Base-by-base conservation (phyloP, 805 yeast species). In the Suhomyces prunicola region DNA sequence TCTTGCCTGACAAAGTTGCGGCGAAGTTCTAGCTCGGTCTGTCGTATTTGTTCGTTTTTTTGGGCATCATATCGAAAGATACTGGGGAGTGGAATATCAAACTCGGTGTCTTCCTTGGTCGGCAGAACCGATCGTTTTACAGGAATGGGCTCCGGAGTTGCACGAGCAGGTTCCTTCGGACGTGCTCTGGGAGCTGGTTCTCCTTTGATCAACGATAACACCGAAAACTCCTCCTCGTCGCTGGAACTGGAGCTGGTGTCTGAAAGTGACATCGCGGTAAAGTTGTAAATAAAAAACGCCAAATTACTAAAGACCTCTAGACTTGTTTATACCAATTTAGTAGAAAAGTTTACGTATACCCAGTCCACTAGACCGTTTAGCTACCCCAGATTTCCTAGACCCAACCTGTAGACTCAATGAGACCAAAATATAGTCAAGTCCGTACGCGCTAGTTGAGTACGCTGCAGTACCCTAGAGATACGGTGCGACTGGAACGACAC, bases 61-160 rank as follows among this genome's bases (percentile, higher is more conserved):
- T 57, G 61, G 22, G 70, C 76, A 40, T 65, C 68, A 13, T 59
- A 57, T 31, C 58, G 58, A 50, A 72, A 72, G 2, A 72, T 59
- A 12, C 66, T 48, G 1, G 77, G 76, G 22, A 72, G 54, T 6
- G 50, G 54, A 2, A 68, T 26, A 2, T 58, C 54, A 39, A 63
- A 64, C 23, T 61, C 53, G 4, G 50, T 12, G 19, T 48, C 51
- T 12, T 15, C 33, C 8, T 13, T 46, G 48, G 41, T 13, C 17
- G 31, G 24, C 19, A 15, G 36, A 44, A 27, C 24, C 33, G 36
- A 33, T 33, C 24, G 19, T 39, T 19, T 39, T 19, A 8, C 22
- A 9, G 13, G 22, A 5, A 17, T 9, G 15, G 41, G 17, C 22
- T 36, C 41, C 22, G 42, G 24, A 10, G 24, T 39, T 39, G 24